A percentile compares a stretch with the other conserved stretches of the same genome.
Evolutionary conservation across 1,284 basidiomycete genomes (phyloP).

Genomic region (Heterobasidion parviporum): DNA sequence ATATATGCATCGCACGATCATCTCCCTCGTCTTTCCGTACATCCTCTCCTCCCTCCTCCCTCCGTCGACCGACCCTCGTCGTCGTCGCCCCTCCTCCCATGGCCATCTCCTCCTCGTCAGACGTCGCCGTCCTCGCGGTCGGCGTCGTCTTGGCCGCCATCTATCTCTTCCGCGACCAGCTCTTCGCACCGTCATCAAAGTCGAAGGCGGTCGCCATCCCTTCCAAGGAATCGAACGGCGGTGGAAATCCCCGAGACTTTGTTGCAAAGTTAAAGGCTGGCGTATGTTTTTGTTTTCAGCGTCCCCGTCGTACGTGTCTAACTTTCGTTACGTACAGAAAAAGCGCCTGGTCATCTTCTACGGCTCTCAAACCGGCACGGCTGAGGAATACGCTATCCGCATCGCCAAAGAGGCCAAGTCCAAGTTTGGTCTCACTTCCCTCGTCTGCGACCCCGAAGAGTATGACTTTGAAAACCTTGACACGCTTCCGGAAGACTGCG

Average conservation of each 20-base stretch:
- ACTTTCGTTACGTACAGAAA: conserved; percentile 46
- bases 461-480: conserved; percentile 98
- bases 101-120: conserved; percentile 45
- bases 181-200: conserved; percentile 51
- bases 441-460: conserved; percentile 94
- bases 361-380: conserved; percentile 94
- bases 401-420: conserved; percentile 92
- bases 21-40: conserved; percentile 3
- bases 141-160: conserved; percentile 64
- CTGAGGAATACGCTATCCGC: conserved; percentile 92
- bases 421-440: conserved; percentile 86
- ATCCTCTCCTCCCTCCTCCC: conserved; percentile 7
- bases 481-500: conserved; percentile 78
- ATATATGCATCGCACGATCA: conserved; percentile 2
- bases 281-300: conserved; percentile 41
- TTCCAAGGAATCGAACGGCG: conserved; percentile 48
- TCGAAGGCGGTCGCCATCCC: conserved; percentile 43
- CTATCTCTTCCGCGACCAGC: conserved; percentile 73
- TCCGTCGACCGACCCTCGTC: conserved; percentile 16
- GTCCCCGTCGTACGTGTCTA: neutral
- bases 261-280: conserved; percentile 84
- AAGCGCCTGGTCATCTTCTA: conserved; percentile 95
- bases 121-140: conserved; percentile 60
- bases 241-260: conserved; percentile 82
- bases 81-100: conserved; percentile 30